A percentile compares a stretch with the other conserved stretches of the same genome.
Evolutionary conservation across 2,329 filamentous ascomycete genomes (phyloP).

Genomic region (Bretziella fagacearum): DNA sequence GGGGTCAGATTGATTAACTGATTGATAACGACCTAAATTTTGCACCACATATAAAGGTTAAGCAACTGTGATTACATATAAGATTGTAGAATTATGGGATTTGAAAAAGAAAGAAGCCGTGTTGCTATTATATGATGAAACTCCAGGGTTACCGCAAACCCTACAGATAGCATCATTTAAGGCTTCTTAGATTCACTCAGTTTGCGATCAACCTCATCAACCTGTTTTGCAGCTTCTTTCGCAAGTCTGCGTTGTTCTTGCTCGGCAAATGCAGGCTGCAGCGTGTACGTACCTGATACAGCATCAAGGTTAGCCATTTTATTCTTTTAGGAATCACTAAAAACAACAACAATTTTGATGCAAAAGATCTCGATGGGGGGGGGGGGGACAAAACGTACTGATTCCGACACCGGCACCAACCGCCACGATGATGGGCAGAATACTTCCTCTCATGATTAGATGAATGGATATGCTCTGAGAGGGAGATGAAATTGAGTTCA

Average conservation of each 20-base stretch:
- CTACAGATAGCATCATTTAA: too few relatives aligned
- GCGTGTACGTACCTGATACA: conserved; percentile 10
- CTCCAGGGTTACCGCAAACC: too few relatives aligned
- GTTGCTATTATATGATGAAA: too few relatives aligned
- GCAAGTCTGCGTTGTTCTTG: conserved; percentile 9
- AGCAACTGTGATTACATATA: neutral
- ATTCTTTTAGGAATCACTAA: neutral
- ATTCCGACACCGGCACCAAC: conserved; percentile 13
- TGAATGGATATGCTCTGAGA: too few relatives aligned
- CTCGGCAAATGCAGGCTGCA: conserved; percentile 12
- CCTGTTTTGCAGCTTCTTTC: conserved; percentile 7
- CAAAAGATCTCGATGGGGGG: neutral
- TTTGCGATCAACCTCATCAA: conserved; percentile 11
- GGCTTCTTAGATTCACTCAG: conserved; percentile 1
- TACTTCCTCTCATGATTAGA: conserved; percentile 12
- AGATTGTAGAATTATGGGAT: neutral
- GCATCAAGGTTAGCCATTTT: neutral
- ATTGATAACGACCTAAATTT: neutral
- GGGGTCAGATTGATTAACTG: neutral
- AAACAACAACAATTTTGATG: too few relatives aligned
- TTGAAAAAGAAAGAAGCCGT: too few relatives aligned
- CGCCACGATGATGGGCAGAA: conserved; percentile 12
- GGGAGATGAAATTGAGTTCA: neutral
- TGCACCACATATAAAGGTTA: neutral
- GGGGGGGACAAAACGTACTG: conserved; percentile 2